Percentiles rank a stretch among this genome's conserved stretches.
phyloP scores from a whole-genome alignment of 2,329 filamentous ascomycete genomes.

The Ustilaginoidea virens region DNA sequence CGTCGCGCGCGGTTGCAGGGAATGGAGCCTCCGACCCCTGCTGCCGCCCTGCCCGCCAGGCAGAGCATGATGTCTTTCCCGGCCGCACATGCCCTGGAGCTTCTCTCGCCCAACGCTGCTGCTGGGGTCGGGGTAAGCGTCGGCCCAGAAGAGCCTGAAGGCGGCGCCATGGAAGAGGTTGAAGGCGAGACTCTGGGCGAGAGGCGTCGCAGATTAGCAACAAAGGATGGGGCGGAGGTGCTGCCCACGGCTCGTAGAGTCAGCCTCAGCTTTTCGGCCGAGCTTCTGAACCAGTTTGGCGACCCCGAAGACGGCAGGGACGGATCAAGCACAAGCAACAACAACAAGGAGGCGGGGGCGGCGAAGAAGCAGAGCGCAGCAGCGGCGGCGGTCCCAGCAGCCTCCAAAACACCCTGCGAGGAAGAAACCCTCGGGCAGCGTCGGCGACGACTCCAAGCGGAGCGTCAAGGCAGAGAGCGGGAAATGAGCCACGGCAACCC shows the following conservation, averaged over 20 bases:
- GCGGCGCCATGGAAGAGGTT: slow-evolving; percentile 42
- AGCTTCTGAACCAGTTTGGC: slow-evolving; percentile 51
- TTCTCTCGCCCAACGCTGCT: slow-evolving; percentile 1
- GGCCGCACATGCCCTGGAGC: slow-evolving; percentile 6
- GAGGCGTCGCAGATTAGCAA: slow-evolving; percentile 48
- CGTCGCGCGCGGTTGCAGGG: slow-evolving; percentile 64
- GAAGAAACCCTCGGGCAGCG: slow-evolving; percentile 72
- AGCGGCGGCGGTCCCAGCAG: too few relatives aligned
- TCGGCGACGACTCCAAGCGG: slow-evolving; percentile 55
- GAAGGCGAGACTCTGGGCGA: slow-evolving; percentile 52
- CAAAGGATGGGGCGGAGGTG: slow-evolving; percentile 31
- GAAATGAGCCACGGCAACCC: slow-evolving; percentile 29
- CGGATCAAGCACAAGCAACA: slow-evolving; percentile 5
- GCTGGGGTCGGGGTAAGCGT: too few relatives aligned
- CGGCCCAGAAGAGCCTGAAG: too few relatives aligned
- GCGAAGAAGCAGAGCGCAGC: slow-evolving; percentile 28
- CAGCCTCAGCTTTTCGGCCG: slow-evolving; percentile 50
- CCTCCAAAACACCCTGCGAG: slow-evolving; percentile 29
- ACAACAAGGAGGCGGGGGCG: slow-evolving; percentile 20
- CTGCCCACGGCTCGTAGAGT: slow-evolving; percentile 42
- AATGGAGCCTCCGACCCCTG: slow-evolving; percentile 26
- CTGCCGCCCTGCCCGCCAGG: slow-evolving; percentile 22
- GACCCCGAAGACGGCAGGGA: slow-evolving; percentile 28
- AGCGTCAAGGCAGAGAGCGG: slow-evolving; percentile 45
- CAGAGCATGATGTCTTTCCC: slow-evolving; percentile 29